Base-by-base conservation (phyloP, 2,329 filamentous ascomycete species). In the Fusarium buharicum region DNA sequence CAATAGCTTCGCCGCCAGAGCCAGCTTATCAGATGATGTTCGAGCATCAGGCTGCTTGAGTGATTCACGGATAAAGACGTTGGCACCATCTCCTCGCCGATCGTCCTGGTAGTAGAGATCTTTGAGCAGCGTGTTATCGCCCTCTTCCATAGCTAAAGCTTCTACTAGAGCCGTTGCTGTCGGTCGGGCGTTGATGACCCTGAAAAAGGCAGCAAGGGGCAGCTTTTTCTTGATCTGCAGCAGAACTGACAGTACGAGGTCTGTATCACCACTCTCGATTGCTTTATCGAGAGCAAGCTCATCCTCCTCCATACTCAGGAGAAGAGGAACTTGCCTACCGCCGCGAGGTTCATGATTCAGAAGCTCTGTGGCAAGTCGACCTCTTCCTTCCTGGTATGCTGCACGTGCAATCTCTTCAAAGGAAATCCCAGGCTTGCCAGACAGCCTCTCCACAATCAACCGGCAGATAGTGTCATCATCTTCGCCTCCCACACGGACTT, bases 61-160 rank as follows among this genome's bases (percentile, higher is more conserved):
- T 1, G 93, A 91, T 76, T 99, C 94, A 17, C 87, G 86, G 13
- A 99, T 81, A 56, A 98, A 90, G 2, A 99, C 87, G 55, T 92
- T 90, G 0, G 94, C 91, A 4, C 95, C 93, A 64, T 98, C 95
- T 6, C 93, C 81, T 4, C 93, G 87, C 6, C 94, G 87, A 74
- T 99, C 95, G 70, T 98, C 95, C 77, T 98, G 95, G 74, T 99
- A 99, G 78, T 95, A 99, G 4, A 99, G 81, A 72, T 98, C 95
- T 72, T 98, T 99, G 22, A 99, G 85, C 18, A 99, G 77, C 1
- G 86, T 84, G 69, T 96, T 93, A 70, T 96, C 90, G 17, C 77
- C 79, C 46, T 91, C 87, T 46, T 84, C 82, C 39, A 78, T 73
- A 0, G 95, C 94, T 0, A 89, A 90, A 2, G 92, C 86, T 75